phyloP scores from a whole-genome alignment of 2,329 filamentous ascomycete species.

The Pyrenophora teres region DNA sequence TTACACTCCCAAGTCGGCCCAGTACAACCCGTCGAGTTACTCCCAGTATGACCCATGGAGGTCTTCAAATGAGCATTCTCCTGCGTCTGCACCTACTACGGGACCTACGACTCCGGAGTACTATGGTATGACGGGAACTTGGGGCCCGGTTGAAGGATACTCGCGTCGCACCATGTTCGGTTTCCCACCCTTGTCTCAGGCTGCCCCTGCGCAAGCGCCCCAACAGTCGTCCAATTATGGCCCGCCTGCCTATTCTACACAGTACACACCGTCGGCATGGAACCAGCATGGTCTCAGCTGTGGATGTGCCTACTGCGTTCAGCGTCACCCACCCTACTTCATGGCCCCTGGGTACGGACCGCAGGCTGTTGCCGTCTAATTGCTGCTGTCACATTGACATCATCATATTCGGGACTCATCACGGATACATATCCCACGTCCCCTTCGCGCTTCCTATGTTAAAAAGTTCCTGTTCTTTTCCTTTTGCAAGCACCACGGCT shows the following conservation, averaged over 20 bases:
- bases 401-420: constrained; percentile 11
- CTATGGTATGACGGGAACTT: constrained; percentile 53
- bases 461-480: constrained; percentile 39
- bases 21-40: constrained; percentile 45
- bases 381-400: constrained; percentile 1
- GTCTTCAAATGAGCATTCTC: constrained; percentile 53
- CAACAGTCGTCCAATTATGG: constrained; percentile 45
- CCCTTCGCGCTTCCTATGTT: constrained; percentile 40
- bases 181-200: constrained; percentile 46
- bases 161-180: constrained; percentile 51
- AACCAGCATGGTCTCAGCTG: constrained; percentile 46
- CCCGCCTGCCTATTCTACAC: constrained; percentile 39
- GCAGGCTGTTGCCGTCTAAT: constrained; percentile 45
- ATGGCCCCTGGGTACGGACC: constrained; percentile 47
- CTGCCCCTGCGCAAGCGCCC: constrained; percentile 50
- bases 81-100: constrained; percentile 60
- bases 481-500: constrained; percentile 14
- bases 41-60: constrained; percentile 51
- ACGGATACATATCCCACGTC: constrained; percentile 34
- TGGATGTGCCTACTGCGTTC: constrained; percentile 46
- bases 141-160: constrained; percentile 53
- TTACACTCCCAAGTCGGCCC: constrained; percentile 43
- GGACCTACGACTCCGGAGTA: constrained; percentile 61
- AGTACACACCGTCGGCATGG: constrained; percentile 46
- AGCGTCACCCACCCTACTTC: constrained; percentile 46